These are phyloP conservation scores for Cicer pinnatifidum DNA, from an alignment of 306 rosid species.

Conservation along the genomic window DNA sequence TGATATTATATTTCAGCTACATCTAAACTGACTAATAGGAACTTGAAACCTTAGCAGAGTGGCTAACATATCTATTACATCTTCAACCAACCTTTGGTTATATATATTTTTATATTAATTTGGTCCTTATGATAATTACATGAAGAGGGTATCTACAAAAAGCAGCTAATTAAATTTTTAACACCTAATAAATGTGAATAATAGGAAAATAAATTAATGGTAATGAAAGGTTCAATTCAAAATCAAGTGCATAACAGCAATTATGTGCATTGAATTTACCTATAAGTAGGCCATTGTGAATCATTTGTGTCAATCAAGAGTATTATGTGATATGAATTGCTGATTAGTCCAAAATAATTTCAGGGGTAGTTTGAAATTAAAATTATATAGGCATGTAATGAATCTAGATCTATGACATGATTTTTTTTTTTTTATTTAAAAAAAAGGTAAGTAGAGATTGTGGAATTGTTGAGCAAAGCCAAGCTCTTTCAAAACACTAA, in stretches of 20 bases:
- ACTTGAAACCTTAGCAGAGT: constrained; percentile 49
- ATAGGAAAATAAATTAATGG: constrained; percentile 9
- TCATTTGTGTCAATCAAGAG: constrained; percentile 36
- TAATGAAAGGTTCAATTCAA: constrained; percentile 34
- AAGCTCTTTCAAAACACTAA: constrained; percentile 30
- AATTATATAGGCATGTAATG: background rate
- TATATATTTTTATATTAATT: background rate
- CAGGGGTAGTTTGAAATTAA: constrained; percentile 36
- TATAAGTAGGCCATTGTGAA: constrained; percentile 44
- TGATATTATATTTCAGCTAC: constrained; percentile 48
- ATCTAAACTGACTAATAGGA: constrained; percentile 49
- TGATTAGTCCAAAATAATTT: constrained; percentile 41
- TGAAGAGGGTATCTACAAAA: constrained; percentile 38
- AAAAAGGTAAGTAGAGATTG: constrained; percentile 23
- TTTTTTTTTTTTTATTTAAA: background rate
- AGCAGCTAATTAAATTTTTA: constrained; percentile 31
- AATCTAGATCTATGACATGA: constrained; percentile 42
- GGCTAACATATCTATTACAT: constrained; percentile 48
- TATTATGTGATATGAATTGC: constrained; percentile 23
- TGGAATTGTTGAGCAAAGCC: constrained; percentile 46
- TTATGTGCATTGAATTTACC: constrained; percentile 45
- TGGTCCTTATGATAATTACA: constrained; percentile 38
- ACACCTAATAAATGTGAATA: constrained; percentile 34
- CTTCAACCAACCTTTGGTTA: constrained; percentile 45
- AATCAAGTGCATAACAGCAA: constrained; percentile 42